A percentile compares a stretch with the other conserved stretches of the same genome.
Evolutionary conservation across 257 asterid genomes (phyloP).

Genomic region (Fraxinus quadrangulata): DNA sequence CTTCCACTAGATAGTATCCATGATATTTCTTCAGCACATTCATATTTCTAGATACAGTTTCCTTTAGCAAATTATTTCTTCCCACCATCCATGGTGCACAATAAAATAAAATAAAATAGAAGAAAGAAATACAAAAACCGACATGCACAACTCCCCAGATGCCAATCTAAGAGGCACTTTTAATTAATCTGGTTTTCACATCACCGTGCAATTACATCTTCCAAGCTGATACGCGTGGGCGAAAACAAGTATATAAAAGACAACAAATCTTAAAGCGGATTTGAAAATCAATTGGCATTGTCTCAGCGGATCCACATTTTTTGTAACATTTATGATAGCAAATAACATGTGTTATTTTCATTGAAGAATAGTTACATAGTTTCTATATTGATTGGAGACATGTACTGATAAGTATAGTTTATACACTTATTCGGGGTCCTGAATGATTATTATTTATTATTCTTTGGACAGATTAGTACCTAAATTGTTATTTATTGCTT

Average conservation of each 20-base stretch:
- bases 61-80: neutral
- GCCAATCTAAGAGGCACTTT: neutral
- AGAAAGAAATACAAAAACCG: too few relatives aligned
- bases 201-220: neutral
- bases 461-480: too few relatives aligned
- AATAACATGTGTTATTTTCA: neutral
- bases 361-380: slow-evolving; percentile 1
- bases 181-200: neutral
- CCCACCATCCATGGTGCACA: neutral
- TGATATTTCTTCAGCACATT: neutral
- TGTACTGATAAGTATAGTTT: too few relatives aligned
- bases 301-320: neutral
- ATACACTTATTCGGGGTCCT: too few relatives aligned
- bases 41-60: neutral
- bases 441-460: too few relatives aligned
- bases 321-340: too few relatives aligned
- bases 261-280: neutral
- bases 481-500: too few relatives aligned
- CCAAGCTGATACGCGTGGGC: neutral
- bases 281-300: neutral
- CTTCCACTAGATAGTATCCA: neutral
- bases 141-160: neutral
- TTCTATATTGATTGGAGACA: slow-evolving; percentile 5
- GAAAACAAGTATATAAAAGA: neutral
- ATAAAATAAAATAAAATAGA: neutral